Conservation (phyloP, 2,329 filamentous ascomycete species). For the Fusarium heterosporum region DNA sequence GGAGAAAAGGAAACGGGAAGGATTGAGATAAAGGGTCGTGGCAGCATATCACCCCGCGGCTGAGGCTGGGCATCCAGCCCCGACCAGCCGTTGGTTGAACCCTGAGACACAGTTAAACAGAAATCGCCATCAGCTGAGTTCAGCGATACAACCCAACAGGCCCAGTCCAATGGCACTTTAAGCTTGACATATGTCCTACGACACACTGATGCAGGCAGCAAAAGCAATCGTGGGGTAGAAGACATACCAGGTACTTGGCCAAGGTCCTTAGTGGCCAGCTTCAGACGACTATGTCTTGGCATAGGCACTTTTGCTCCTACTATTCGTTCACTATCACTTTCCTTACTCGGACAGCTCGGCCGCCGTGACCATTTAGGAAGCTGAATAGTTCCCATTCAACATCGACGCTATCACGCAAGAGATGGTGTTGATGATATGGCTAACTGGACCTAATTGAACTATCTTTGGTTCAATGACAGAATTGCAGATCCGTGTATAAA, state of each 20-base stretch:
- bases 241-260: slow-evolving; percentile 6
- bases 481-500: slow-evolving; percentile 27
- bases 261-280: slow-evolving; percentile 23
- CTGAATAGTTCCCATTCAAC: slow-evolving; percentile 24
- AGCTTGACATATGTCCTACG: slow-evolving; percentile 2
- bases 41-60: slow-evolving; percentile 14
- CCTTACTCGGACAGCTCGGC: slow-evolving; percentile 40
- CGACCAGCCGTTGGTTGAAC: neutral
- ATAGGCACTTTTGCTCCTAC: slow-evolving; percentile 33
- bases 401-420: slow-evolving; percentile 34
- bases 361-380: slow-evolving; percentile 42
- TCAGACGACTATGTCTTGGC: slow-evolving; percentile 25
- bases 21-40: slow-evolving; percentile 23
- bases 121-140: neutral
- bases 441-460: slow-evolving; percentile 10
- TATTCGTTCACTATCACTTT: slow-evolving; percentile 37
- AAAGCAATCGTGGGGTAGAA: slow-evolving; percentile 4
- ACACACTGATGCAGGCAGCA: neutral
- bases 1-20: slow-evolving; percentile 25
- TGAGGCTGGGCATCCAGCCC: neutral
- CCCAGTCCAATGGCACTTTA: neutral
- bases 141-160: neutral
- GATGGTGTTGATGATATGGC: slow-evolving; percentile 29
- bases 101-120: neutral
- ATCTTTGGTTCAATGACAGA: neutral